A percentile compares a stretch with the other conserved stretches of the same genome.
phyloP scores from a whole-genome alignment of 2,329 filamentous ascomycete genomes.

The Didymella lethalis region DNA sequence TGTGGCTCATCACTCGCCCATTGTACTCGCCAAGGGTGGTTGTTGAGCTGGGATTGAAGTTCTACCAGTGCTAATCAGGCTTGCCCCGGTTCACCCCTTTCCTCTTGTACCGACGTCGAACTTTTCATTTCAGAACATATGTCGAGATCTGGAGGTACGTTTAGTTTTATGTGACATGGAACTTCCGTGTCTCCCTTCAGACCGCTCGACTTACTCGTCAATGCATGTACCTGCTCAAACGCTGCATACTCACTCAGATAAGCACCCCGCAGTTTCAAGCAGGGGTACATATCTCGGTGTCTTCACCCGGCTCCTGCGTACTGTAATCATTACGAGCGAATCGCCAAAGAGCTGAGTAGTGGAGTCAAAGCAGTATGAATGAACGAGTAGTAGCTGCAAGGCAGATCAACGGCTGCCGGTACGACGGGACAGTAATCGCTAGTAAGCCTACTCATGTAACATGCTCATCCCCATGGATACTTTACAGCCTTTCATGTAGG shows the following conservation, averaged over 20 bases:
- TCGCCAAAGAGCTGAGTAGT: not conserved
- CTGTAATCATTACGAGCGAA: not conserved
- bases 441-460: not conserved
- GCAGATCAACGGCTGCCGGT: not conserved
- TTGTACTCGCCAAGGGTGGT: not conserved
- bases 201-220: no score
- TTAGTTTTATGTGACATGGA: not conserved
- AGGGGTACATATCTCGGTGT: not conserved
- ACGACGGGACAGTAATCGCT: not conserved
- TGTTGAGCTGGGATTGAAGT: no score
- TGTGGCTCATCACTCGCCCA: not conserved
- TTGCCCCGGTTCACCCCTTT: not conserved
- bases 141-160: not conserved
- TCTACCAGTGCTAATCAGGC: no score
- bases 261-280: not conserved
- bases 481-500: not conserved
- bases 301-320: not conserved
- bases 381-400: not conserved
- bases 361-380: not conserved
- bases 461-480: not conserved
- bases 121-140: not conserved
- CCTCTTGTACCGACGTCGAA: not conserved
- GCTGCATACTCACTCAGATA: not conserved
- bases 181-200: not conserved
- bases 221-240: not conserved